phyloP scores from a whole-genome alignment of 371 early-diverging fungal genomes.

The Rhizopus delemar region DNA sequence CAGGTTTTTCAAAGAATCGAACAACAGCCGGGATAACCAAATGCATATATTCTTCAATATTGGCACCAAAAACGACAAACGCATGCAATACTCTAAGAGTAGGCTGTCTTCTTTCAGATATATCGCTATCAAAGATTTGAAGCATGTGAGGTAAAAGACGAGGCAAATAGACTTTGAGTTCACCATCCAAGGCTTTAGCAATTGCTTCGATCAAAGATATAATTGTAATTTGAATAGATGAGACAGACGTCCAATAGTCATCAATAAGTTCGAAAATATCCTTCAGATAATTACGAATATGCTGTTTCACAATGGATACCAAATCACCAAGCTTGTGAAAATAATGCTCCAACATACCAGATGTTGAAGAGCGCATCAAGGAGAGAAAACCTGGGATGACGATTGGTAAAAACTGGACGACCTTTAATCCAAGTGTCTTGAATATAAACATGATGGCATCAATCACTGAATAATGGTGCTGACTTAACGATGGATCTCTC shows the following conservation, averaged over 20 bases:
- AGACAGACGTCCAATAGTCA: constrained; percentile 76
- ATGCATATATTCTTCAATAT: constrained; percentile 92
- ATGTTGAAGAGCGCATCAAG: constrained; percentile 77
- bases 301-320: constrained; percentile 87
- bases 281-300: constrained; percentile 82
- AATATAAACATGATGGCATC: constrained; percentile 94
- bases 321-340: constrained; percentile 85
- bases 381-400: constrained; percentile 69
- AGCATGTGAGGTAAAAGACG: constrained; percentile 65
- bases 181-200: constrained; percentile 83
- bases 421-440: constrained; percentile 82
- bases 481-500: constrained; percentile 77
- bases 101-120: constrained; percentile 68
- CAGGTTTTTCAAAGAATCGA: constrained; percentile 75
- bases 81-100: constrained; percentile 83
- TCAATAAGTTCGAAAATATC: constrained; percentile 81
- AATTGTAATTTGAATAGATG: constrained; percentile 79
- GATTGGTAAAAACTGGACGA: constrained; percentile 79
- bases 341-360: constrained; percentile 84
- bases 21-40: constrained; percentile 90
- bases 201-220: constrained; percentile 85
- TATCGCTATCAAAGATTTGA: constrained; percentile 80
- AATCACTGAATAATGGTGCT: constrained; percentile 86
- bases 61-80: constrained; percentile 83
- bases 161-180: constrained; percentile 84